Conservation (phyloP, 1,284 basidiomycete species). For the Gymnopus androsaceus region DNA sequence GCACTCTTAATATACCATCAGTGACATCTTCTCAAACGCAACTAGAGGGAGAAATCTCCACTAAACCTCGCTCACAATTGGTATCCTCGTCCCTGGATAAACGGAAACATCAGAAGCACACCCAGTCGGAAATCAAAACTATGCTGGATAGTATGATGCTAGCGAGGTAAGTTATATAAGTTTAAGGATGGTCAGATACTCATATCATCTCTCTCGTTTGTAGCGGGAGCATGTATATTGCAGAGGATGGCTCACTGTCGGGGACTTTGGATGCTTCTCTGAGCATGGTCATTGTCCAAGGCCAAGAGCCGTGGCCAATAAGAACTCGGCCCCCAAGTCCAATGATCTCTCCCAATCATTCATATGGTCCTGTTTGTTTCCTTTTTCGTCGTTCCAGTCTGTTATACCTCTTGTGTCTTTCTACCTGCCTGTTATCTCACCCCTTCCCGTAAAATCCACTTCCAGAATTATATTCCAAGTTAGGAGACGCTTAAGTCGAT, state of each 20-base stretch:
- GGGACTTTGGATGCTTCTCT: neutral
- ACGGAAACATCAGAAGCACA: neutral
- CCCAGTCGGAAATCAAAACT: too few species aligned
- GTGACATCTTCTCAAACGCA: neutral
- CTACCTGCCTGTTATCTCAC: too few species aligned
- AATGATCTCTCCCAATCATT: too few species aligned
- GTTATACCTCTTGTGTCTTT: too few species aligned
- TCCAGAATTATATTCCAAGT: too few species aligned
- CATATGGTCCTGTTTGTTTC: too few species aligned
- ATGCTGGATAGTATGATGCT: neutral
- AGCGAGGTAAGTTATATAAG: neutral
- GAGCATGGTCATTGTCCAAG: too few species aligned
- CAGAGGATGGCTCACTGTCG: neutral
- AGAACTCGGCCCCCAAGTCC: too few species aligned
- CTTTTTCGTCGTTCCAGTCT: too few species aligned
- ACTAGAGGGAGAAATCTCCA: neutral
- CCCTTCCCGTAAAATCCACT: too few species aligned
- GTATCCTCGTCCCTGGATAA: neutral
- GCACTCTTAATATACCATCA: neutral
- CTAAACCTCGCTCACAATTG: neutral
- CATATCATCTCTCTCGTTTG: neutral
- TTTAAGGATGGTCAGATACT: neutral
- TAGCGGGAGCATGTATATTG: neutral
- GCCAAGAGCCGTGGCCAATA: too few species aligned
- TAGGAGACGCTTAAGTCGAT: too few species aligned